Evolutionary conservation across 306 rosid species (phyloP), one percentile per base, ranked within the genome.

Genomic region (Dalbergia oliveri): DNA sequence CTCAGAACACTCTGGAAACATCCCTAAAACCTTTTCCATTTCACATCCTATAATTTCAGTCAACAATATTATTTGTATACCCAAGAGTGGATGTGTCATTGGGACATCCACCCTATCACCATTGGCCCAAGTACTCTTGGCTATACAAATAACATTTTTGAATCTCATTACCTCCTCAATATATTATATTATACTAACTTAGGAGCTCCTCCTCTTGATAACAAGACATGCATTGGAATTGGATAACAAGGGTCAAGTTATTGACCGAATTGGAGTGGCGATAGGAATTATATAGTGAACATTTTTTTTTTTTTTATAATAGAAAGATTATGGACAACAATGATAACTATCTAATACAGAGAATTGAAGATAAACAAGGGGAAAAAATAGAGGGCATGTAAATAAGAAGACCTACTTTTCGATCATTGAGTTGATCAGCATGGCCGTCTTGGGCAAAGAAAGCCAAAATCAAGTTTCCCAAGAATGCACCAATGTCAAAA

Each of bases 371-470:
- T 10, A 15, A 37, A 65, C 33, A 59, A 35, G 34, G 58, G 59
- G 11, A 26, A 26, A 26, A 26, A 18, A 31, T 18, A 34, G 61
- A 69, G 45, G 51, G 53, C 11, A 49, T 12, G 58, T 49, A 45
- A 62, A 59, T 72, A 56, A 12, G 12, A 58, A 57, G 58, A 75
- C 87, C 21, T 89, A 91, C 98, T 76, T 90, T 86, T 66, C 99
- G 84, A 70, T 95, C 96, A 56, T 95, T 88, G 39, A 41, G 84
- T 80, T 83, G 84, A 75, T 83, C 79, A 76, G 94, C 93, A 73
- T 91, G 98, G 53, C 97, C 99, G 84, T 95, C 99, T 89, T 95
- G 98, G 23, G 99, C 83, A 87, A 85, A 90, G 93, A 84, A 95
- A 16, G 98, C 92, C 89, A 95, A 75, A 58, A 93, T 91, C 87